phyloP scores from a whole-genome alignment of 1,284 basidiomycete species.

The Moesziomyces globuligerus region DNA sequence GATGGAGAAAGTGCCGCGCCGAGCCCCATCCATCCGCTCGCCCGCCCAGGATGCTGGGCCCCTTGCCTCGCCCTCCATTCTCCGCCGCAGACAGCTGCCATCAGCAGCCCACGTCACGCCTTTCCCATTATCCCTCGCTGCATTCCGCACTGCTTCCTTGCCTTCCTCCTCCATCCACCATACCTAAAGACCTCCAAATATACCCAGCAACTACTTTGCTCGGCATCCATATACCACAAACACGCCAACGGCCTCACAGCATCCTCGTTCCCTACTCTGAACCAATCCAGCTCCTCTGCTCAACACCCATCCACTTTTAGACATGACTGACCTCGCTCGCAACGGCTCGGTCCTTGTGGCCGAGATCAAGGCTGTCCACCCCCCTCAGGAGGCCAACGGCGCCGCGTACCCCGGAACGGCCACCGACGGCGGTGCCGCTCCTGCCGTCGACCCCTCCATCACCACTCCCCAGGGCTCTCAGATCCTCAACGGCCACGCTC shows the following conservation, averaged over 20 bases:
- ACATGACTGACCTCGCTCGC: constrained; percentile 44
- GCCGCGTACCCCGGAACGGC: constrained; percentile 10
- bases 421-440: constrained; percentile 28
- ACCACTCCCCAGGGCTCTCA: constrained; percentile 20
- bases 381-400: constrained; percentile 18
- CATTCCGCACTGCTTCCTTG: background rate
- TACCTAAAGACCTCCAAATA: background rate
- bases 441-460: constrained; percentile 34
- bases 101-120: background rate
- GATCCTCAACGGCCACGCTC: constrained; percentile 21
- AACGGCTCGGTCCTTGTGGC: constrained; percentile 49
- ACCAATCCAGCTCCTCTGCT: constrained; percentile 3
- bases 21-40: background rate
- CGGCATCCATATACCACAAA: constrained; percentile 3
- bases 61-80: too few species aligned
- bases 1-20: too few species aligned
- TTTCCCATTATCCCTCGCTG: background rate
- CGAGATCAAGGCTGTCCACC: constrained; percentile 48
- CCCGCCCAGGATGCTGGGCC: too few species aligned
- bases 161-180: constrained; percentile 13
- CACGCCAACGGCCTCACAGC: background rate
- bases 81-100: too few species aligned
- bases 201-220: background rate
- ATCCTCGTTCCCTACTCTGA: background rate
- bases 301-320: constrained; percentile 11